Percentiles rank a stretch among this genome's conserved stretches.
Conservation (phyloP, 345 rosid species). For the Citrus glauca region DNA sequence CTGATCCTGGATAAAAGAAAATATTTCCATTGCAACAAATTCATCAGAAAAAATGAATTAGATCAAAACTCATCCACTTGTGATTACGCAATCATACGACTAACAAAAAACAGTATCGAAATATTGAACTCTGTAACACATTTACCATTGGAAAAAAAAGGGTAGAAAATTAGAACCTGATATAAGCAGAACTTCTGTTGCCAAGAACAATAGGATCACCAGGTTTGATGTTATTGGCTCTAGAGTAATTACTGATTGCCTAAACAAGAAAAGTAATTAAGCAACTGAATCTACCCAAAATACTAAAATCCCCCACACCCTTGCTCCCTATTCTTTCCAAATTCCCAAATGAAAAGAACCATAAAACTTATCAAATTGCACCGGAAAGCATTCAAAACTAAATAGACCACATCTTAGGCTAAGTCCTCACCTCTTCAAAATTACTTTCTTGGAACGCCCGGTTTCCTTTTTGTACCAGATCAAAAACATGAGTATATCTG, state of each 20-base stretch:
- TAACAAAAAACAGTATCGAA: conserved; percentile 2
- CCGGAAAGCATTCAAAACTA: background rate
- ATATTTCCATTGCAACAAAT: conserved; percentile 14
- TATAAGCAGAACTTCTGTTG: conserved; percentile 78
- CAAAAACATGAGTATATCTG: conserved; percentile 51
- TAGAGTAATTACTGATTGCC: conserved; percentile 75
- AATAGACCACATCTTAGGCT: background rate
- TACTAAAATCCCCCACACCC: background rate
- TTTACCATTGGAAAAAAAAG: background rate
- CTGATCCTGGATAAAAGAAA: conserved; percentile 55
- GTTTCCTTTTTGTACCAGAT: conserved; percentile 66
- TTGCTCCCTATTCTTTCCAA: background rate
- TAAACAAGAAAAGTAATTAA: conserved; percentile 19
- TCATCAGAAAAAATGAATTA: conserved; percentile 8
- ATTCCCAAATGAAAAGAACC: background rate
- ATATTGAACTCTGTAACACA: background rate
- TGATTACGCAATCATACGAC: conserved; percentile 6
- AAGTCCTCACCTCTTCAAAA: conserved; percentile 62
- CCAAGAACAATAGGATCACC: conserved; percentile 71
- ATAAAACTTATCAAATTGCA: background rate
- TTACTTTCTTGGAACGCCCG: conserved; percentile 52
- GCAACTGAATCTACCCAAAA: conserved; percentile 1
- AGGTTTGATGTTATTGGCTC: conserved; percentile 71
- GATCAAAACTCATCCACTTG: background rate
- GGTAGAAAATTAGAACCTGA: conserved; percentile 44